phyloP scores from a whole-genome alignment of 352 stramenopile species.

The Aphanomyces cochlioides region DNA sequence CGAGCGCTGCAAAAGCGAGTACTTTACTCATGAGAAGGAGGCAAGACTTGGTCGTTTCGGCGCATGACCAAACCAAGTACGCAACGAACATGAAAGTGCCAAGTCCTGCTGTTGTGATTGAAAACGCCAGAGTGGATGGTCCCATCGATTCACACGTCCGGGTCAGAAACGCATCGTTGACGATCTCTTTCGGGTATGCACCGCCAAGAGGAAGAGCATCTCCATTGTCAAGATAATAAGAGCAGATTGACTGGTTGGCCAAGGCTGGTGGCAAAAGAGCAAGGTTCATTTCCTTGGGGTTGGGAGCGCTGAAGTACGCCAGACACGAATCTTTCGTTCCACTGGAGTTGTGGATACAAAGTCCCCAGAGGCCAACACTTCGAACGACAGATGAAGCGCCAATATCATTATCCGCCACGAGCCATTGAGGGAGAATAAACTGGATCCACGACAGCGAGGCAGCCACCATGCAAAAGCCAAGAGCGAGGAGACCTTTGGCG shows the following conservation, averaged over 20 bases:
- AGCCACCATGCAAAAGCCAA: slow-evolving; percentile 15
- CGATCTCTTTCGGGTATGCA: slow-evolving; percentile 1
- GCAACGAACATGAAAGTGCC: slow-evolving; percentile 16
- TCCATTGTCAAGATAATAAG: neutral
- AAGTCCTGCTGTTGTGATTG: slow-evolving; percentile 9
- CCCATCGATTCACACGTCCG: slow-evolving; percentile 20
- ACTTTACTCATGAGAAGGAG: slow-evolving; percentile 22
- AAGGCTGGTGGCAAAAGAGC: neutral
- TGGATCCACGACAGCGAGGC: slow-evolving; percentile 18
- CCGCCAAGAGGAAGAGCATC: neutral
- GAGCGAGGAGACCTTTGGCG: slow-evolving; percentile 11
- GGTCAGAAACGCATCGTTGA: slow-evolving; percentile 13
- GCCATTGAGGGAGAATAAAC: slow-evolving; percentile 22
- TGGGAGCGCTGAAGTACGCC: neutral
- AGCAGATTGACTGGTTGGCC: slow-evolving; percentile 11
- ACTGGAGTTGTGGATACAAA: neutral
- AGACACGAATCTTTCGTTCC: neutral
- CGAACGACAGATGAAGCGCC: neutral
- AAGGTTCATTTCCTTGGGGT: neutral
- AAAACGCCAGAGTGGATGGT: slow-evolving; percentile 11
- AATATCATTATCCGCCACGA: neutral
- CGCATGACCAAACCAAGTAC: slow-evolving; percentile 18
- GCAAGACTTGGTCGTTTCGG: slow-evolving; percentile 24
- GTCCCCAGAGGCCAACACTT: slow-evolving; percentile 8
- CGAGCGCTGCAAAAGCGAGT: slow-evolving; percentile 22